These are phyloP conservation scores for Herpotrichia juniperi DNA, from an alignment of 2,329 filamentous ascomycete genomes.

Conservation along the genomic window DNA sequence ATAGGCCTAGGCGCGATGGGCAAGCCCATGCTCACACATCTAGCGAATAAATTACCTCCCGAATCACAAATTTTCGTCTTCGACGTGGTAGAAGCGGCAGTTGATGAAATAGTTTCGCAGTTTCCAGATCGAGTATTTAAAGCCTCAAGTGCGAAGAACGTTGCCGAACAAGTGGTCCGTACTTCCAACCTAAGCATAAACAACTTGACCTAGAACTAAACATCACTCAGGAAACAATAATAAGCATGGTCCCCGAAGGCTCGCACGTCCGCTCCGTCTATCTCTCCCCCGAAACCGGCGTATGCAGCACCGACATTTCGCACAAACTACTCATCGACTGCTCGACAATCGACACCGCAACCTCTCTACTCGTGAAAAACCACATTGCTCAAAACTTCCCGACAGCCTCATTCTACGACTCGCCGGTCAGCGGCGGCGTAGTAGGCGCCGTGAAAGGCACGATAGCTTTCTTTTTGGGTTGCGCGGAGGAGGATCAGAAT, in stretches of 20 bases:
- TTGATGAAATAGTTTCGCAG: conserved; percentile 52
- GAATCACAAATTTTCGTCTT: conserved; percentile 55
- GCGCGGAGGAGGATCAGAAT: conserved; percentile 53
- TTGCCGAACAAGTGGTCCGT: conserved; percentile 57
- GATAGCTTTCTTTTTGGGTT: conserved; percentile 63
- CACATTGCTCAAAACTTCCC: conserved; percentile 47
- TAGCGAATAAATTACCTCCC: conserved; percentile 54
- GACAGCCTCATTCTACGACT: conserved; percentile 57
- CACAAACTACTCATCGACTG: conserved; percentile 60
- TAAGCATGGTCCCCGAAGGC: conserved; percentile 62
- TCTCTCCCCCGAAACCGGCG: conserved; percentile 51
- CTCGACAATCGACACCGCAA: conserved; percentile 62
- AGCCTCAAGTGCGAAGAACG: conserved; percentile 53
- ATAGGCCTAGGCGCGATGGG: conserved; percentile 64
- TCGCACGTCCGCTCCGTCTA: conserved; percentile 59
- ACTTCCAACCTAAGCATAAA: not conserved
- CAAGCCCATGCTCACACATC: conserved; percentile 58
- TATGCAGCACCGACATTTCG: conserved; percentile 49
- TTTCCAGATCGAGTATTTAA: conserved; percentile 48
- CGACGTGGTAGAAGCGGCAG: conserved; percentile 53
- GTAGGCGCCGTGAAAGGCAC: conserved; percentile 59
- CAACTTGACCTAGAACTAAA: conserved; percentile 4
- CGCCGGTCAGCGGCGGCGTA: conserved; percentile 60
- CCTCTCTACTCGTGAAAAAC: conserved; percentile 54
- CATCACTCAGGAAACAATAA: conserved; percentile 51